Base-by-base conservation (phyloP, 2,329 filamentous ascomycete genomes). In the Helminthosporium solani region DNA sequence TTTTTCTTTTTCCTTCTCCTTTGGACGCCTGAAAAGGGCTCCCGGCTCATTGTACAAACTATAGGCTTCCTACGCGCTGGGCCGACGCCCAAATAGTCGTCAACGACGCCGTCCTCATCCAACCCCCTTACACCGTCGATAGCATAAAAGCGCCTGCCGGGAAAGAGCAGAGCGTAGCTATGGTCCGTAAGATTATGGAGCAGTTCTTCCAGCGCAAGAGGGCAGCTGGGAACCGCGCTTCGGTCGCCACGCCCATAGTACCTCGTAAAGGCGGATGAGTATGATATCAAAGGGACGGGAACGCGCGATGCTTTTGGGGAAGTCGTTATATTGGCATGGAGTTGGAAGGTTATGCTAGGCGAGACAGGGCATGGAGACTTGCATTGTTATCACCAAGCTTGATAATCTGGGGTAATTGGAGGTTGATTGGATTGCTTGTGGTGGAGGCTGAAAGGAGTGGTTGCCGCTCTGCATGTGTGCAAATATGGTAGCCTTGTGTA, bases 71-170 rank as follows among this genome's bases (percentile, higher is more conserved):
- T 8, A 76, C 79, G 21, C 75, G 79, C 49, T 86, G 82, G 82
- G 75, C 81, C 54, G 78, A 77, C 15, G 70, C 73, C 27, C 74
- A 74, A 40, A 85, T 86, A 52, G 73, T 85, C 43, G 78, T 84
- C 38, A 80, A 79, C 42, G 81, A 85, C 55, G 75, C 78, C 3
- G 81, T 84, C 43, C 70, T 81, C 44, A 79, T 86, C 47, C 67
- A 75, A 16, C 71, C 79, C 12, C 82, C 82, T 2, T 86, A 85
- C 61, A 74, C 72, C 6, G 66, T 77, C 18, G 79, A 82, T 35
- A 78, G 80, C 58, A 81, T 81, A 60, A 69, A 67, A 48, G 74
- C 73, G 4, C 59, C 67, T 2, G 60, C 70, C 44, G 70, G 71
- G 33, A 75, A 76, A 56, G 67, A 70, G 44, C 66, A 71, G 43